phyloP scores from a whole-genome alignment of 23 red algal genomes.

The Rhodosorus marinus region DNA sequence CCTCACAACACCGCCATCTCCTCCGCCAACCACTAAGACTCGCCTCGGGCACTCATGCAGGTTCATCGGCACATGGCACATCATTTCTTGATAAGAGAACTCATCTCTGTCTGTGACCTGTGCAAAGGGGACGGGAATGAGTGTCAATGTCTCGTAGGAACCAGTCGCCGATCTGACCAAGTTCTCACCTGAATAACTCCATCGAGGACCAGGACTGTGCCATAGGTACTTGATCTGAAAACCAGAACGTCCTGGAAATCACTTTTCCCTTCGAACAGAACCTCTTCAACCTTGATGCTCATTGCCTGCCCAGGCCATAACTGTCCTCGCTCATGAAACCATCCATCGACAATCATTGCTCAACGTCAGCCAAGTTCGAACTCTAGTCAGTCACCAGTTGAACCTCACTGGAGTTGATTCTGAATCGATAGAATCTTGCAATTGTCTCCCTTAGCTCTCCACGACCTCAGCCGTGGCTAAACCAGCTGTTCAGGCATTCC shows the following conservation, averaged over 20 bases:
- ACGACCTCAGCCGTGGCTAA: too few relatives aligned
- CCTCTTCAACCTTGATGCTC: slow-evolving; percentile 55
- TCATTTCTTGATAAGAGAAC: slow-evolving; percentile 99
- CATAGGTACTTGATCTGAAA: slow-evolving; percentile 54
- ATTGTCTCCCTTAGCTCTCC: too few relatives aligned
- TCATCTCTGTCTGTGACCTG: slow-evolving; percentile 89
- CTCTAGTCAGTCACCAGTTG: too few relatives aligned
- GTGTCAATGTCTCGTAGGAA: too few relatives aligned
- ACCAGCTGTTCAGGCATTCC: too few relatives aligned
- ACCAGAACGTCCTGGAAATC: slow-evolving; percentile 78
- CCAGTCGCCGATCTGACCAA: too few relatives aligned
- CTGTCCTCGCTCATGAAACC: slow-evolving; percentile 56
- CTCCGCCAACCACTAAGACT: slow-evolving; percentile 82
- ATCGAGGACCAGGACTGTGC: slow-evolving; percentile 86
- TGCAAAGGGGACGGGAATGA: too few relatives aligned
- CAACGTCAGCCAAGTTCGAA: too few relatives aligned
- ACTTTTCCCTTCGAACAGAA: slow-evolving; percentile 25
- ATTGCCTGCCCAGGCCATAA: slow-evolving; percentile 95
- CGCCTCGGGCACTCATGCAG: slow-evolving; percentile 41
- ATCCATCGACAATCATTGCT: slow-evolving; percentile 64
- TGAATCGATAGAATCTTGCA: too few relatives aligned
- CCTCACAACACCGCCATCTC: slow-evolving; percentile 82
- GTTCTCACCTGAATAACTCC: slow-evolving; percentile 95
- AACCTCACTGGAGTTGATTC: too few relatives aligned
- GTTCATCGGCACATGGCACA: slow-evolving; percentile 64